Evolutionary conservation across 805 yeast species (phyloP).

Genomic region (Wickerhamiella allomyrinae): DNA sequence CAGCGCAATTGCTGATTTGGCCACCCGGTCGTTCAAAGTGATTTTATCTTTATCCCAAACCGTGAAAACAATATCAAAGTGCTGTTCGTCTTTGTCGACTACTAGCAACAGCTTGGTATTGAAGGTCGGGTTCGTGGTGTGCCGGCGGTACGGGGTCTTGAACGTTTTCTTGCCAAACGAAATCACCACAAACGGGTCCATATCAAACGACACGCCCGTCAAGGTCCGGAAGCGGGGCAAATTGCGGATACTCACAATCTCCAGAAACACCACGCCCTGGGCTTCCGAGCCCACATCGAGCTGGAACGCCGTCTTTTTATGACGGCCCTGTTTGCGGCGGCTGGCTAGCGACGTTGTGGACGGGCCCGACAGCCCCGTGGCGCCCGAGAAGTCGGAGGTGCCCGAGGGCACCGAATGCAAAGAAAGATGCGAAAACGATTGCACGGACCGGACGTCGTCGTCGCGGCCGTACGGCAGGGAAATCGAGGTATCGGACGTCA

Average conservation of each 20-base stretch:
- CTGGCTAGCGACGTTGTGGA: background rate
- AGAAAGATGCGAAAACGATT: background rate
- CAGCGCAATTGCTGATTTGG: slow-evolving; percentile 45
- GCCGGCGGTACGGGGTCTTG: slow-evolving; percentile 72
- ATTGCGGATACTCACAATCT: slow-evolving; percentile 56
- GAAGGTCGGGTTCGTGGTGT: slow-evolving; percentile 68
- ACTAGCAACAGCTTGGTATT: slow-evolving; percentile 73
- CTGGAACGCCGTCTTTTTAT: slow-evolving; percentile 4
- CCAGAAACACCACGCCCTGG: slow-evolving; percentile 62
- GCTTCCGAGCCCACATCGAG: slow-evolving; percentile 19
- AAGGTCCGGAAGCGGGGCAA: slow-evolving; percentile 65
- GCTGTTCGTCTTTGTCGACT: slow-evolving; percentile 47
- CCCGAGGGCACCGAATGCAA: background rate
- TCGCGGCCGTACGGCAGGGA: no score
- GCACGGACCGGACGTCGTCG: no score
- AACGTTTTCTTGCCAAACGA: slow-evolving; percentile 81
- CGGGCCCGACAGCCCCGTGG: background rate
- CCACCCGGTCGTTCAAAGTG: slow-evolving; percentile 73
- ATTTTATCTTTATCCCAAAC: slow-evolving; percentile 76
- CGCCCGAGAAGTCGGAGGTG: background rate
- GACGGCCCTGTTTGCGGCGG: background rate
- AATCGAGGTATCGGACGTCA: no score
- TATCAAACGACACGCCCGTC: slow-evolving; percentile 67
- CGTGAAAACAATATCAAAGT: slow-evolving; percentile 52
- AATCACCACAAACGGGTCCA: slow-evolving; percentile 92